phyloP scores from a whole-genome alignment of 495 filamentous ascomycete genomes.

The Aspergillus affinis region DNA sequence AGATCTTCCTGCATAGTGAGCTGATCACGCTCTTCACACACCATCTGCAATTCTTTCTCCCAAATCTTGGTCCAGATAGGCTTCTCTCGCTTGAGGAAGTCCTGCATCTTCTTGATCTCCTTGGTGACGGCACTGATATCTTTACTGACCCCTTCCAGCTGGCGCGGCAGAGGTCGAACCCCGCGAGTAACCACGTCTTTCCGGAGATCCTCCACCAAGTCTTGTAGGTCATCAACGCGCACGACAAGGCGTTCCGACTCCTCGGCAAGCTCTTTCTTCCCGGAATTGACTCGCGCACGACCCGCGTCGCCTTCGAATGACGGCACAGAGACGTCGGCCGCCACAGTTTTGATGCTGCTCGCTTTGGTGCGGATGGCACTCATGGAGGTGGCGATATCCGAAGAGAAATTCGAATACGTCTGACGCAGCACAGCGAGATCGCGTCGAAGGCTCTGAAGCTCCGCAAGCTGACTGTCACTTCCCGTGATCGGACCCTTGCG shows the following conservation, averaged over 20 bases:
- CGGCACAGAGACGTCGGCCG: slow-evolving; percentile 63
- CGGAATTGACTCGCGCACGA: slow-evolving; percentile 76
- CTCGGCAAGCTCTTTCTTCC: slow-evolving; percentile 77
- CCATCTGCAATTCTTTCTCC: slow-evolving; percentile 91
- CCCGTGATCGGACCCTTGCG: slow-evolving; percentile 31
- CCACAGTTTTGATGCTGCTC: slow-evolving; percentile 70
- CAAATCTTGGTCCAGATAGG: slow-evolving; percentile 97
- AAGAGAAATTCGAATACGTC: slow-evolving; percentile 86
- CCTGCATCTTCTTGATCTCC: slow-evolving; percentile 93
- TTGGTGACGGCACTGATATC: slow-evolving; percentile 78
- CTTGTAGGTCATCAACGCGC: slow-evolving; percentile 93
- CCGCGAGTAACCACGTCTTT: slow-evolving; percentile 95
- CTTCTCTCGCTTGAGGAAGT: slow-evolving; percentile 87
- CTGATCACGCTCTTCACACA: slow-evolving; percentile 92
- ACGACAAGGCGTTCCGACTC: slow-evolving; percentile 86
- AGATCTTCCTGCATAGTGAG: slow-evolving; percentile 93
- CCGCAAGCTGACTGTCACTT: slow-evolving; percentile 58
- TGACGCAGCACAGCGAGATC: slow-evolving; percentile 92
- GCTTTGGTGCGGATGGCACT: slow-evolving; percentile 76
- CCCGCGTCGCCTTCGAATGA: slow-evolving; percentile 69
- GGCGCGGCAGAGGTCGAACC: slow-evolving; percentile 86
- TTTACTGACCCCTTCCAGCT: slow-evolving; percentile 83
- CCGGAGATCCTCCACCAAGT: slow-evolving; percentile 92
- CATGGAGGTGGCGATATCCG: slow-evolving; percentile 88
- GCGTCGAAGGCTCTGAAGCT: slow-evolving; percentile 79